These are phyloP conservation scores for Rhododendron griersonianum DNA, from an alignment of 148 eudicot species.

Conservation along the genomic window DNA sequence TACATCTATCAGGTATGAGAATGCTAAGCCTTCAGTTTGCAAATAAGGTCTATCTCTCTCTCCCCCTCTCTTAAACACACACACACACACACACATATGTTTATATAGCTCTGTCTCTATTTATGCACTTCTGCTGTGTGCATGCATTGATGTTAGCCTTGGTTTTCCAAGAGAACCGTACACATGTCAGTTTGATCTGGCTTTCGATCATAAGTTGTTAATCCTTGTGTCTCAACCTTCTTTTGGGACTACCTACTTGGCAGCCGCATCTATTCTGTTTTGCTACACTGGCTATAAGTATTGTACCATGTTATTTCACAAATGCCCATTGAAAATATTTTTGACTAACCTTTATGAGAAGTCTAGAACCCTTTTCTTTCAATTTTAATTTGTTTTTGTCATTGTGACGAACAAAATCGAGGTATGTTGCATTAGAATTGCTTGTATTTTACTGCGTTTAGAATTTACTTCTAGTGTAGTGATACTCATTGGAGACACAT, in stretches of 20 bases:
- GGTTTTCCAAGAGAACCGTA: neutral
- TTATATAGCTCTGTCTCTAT: neutral
- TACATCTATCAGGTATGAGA: constrained; percentile 81
- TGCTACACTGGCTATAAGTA: neutral
- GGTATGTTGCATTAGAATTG: neutral
- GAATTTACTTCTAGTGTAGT: neutral
- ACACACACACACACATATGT: too few relatives aligned
- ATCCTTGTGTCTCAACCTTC: neutral
- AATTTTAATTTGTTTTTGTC: neutral
- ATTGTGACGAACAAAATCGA: neutral
- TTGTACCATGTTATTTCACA: neutral
- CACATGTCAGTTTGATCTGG: neutral
- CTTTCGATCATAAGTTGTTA: neutral
- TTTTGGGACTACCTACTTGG: neutral
- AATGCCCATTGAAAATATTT: neutral
- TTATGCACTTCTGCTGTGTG: neutral
- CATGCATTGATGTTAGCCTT: neutral
- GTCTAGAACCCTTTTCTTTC: neutral
- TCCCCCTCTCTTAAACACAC: neutral
- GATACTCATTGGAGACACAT: neutral
- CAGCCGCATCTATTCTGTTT: neutral
- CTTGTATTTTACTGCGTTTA: neutral
- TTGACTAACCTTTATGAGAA: neutral
- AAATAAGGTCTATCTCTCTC: neutral
- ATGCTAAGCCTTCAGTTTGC: neutral